A percentile compares a stretch with the other conserved stretches of the same genome.
Conservation (phyloP, 176 grass and related monocot species). For the Triticum monococcum region DNA sequence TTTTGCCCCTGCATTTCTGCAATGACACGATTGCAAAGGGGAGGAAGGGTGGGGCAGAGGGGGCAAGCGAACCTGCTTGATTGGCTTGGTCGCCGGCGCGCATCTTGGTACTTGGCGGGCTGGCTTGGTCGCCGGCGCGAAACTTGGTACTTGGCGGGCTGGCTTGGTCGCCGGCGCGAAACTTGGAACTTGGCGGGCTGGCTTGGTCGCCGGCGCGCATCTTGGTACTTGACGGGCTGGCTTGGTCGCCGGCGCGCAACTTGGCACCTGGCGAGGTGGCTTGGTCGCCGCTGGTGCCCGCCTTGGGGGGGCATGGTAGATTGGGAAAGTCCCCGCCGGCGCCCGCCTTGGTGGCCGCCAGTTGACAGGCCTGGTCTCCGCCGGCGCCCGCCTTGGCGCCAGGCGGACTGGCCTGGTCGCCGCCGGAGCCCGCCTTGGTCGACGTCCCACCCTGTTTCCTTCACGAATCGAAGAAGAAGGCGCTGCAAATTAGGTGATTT, state of each 20-base stretch:
- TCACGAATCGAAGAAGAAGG: background rate
- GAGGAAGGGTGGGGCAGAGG: background rate
- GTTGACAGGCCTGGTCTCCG: background rate
- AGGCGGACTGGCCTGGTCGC: background rate
- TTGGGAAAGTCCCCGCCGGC: background rate
- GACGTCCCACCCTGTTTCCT: conserved; percentile 3
- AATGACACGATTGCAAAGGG: background rate
- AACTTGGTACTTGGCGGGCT: no score
- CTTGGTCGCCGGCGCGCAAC: conserved; percentile 3
- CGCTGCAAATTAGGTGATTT: background rate
- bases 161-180: no score
- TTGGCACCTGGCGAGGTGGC: background rate
- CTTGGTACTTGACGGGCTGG: background rate
- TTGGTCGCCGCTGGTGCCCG: background rate
- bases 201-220: background rate
- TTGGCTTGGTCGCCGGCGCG: conserved; percentile 9
- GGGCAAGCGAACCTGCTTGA: conserved; percentile 20
- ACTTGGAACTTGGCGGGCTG: background rate
- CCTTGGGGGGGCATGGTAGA: no score
- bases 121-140: no score
- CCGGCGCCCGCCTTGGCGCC: background rate
- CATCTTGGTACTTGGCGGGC: background rate
- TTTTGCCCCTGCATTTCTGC: background rate
- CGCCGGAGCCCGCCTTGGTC: conserved; percentile 13
- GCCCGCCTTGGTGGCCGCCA: background rate